Base-by-base conservation (phyloP, 1,139 yeast species). In the Blastobotrys petasosporus region DNA sequence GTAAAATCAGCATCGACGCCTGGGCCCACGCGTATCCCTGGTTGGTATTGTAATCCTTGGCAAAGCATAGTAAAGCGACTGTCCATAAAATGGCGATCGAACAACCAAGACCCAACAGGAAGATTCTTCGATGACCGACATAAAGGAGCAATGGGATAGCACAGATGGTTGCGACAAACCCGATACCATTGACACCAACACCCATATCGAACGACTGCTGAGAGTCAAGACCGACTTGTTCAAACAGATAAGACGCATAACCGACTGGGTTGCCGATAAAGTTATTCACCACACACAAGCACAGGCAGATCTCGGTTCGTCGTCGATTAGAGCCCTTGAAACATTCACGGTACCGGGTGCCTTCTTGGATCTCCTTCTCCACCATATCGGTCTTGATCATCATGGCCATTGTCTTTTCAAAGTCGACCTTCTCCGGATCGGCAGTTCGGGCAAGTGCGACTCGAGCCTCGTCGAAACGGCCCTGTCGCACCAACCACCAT, bases 111-210 rank as follows among this genome's bases (percentile, higher is more conserved):
- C 81, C 81, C n/a, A 60, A 58, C 39, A 74, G 62, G 56, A 67
- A 75, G 41, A 77, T 66, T 8, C 67, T 62, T 55, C 74, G 69
- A 56, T 83, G 66, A 31, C 84, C 83, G 31, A 70, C 53, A 40
- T 62, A 11, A 7, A 16, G 13, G 42, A 43, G 52, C 49, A 20
- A 49, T 10, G 36, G 10, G 38, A 42, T 39, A 3, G 46, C 38
- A 16, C 47, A 29, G 9, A 46, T 12, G 8, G 50, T 43, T 17
- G 51, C 41, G 7, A 51, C 54, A 15, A 53, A 35, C 6, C 57
- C 42, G 46, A 57, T 42, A 2, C 57, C 63, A 37, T 60, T 51
- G 1, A 58, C 46, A 13, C 58, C 58, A 20, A 55, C 36, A 6
- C 48, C 42, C 41, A 55, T 13, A 9, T 51, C 45, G 42, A 50